Evolutionary conservation across 192 early-diverging fungal genomes (phyloP).

Genomic region (Coemansia sp.): DNA sequence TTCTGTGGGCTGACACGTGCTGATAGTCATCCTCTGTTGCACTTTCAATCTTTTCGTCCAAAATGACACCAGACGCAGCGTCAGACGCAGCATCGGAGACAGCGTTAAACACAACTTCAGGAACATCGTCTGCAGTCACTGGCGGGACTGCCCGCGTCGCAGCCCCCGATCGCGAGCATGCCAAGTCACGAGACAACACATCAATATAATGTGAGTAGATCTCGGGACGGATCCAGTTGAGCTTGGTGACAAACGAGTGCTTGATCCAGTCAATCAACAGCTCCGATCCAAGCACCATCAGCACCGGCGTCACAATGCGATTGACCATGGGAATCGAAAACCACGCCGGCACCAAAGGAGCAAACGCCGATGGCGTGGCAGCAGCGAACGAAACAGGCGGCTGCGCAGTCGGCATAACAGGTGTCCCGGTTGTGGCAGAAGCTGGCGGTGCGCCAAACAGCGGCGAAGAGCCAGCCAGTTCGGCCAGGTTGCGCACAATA

Average conservation of each 20-base stretch:
- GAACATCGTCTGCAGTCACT: not conserved
- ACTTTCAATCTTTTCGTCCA: constrained; percentile 1
- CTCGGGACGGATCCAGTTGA: constrained; percentile 87
- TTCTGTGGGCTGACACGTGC: not conserved
- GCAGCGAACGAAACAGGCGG: constrained; percentile 39
- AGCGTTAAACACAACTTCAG: not conserved
- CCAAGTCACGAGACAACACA: constrained; percentile 84
- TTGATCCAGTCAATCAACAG: constrained; percentile 96
- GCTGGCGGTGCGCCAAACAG: constrained; percentile 26
- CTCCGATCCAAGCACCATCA: constrained; percentile 87
- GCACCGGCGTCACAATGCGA: constrained; percentile 70
- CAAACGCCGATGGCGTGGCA: constrained; percentile 56
- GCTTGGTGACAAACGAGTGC: constrained; percentile 97
- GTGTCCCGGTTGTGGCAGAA: constrained; percentile 1
- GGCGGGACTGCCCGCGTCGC: not conserved
- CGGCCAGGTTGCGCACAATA: constrained; percentile 84
- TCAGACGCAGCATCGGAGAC: not conserved
- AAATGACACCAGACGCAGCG: not conserved
- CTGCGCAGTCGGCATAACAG: constrained; percentile 33
- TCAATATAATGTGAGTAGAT: constrained; percentile 87
- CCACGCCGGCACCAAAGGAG: constrained; percentile 64
- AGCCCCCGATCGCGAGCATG: constrained; percentile 40
- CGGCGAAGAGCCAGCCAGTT: constrained; percentile 68
- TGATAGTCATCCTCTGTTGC: constrained; percentile 1
- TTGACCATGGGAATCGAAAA: constrained; percentile 65